Evolutionary conservation across 1,284 basidiomycete species (phyloP).

Genomic region (Leccinum subrobustum): DNA sequence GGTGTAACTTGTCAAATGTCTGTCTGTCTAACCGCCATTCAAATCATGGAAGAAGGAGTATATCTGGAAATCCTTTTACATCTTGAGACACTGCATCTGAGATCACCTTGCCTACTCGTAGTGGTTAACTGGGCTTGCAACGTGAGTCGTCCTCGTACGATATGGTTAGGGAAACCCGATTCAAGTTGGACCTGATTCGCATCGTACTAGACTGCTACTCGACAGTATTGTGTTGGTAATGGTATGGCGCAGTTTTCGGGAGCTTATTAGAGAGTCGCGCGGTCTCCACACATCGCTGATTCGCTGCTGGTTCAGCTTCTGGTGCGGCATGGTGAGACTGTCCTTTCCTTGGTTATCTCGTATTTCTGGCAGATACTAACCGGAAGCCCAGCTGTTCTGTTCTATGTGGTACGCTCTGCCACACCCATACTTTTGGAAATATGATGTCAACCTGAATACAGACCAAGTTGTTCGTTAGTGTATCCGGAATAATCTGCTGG

Average conservation of each 20-base stretch:
- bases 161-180: not conserved
- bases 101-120: not conserved
- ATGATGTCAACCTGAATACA: not conserved
- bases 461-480: not conserved
- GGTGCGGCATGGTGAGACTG: slow-evolving; percentile 12
- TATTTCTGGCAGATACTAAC: not conserved
- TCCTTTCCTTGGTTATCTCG: not conserved
- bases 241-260: slow-evolving; percentile 7
- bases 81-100: not conserved
- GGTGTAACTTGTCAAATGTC: not conserved
- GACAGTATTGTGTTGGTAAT: slow-evolving; percentile 12
- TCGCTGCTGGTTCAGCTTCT: slow-evolving; percentile 8
- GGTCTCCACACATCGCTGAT: not conserved
- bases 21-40: not conserved
- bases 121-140: slow-evolving; percentile 12
- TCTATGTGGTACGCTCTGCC: not conserved
- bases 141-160: not conserved
- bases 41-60: slow-evolving; percentile 8
- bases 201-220: slow-evolving; percentile 6
- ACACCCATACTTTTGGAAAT: not conserved
- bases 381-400: not conserved
- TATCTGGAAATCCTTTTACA: slow-evolving; percentile 1
- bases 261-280: not conserved
- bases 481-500: not conserved
- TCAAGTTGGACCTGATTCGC: not conserved